phyloP scores from a whole-genome alignment of 345 rosid genomes.

The Gossypium raimondii region DNA sequence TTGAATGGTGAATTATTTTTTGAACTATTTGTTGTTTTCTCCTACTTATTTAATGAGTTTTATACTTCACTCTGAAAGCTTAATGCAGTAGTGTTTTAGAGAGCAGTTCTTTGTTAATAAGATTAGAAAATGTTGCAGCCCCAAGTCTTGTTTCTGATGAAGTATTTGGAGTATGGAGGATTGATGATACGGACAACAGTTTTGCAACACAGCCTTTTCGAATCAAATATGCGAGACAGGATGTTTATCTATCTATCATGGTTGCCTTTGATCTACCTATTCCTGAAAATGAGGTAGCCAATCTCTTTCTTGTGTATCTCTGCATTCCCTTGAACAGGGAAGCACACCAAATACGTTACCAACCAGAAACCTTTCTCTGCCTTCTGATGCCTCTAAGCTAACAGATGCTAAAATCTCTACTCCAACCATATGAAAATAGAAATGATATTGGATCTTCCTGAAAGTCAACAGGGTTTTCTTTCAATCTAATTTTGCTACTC shows the following conservation, averaged over 20 bases:
- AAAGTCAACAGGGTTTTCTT: background rate
- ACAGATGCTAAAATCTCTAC: background rate
- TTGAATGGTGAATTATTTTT: background rate
- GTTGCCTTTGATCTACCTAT: constrained; percentile 67
- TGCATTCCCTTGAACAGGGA: background rate
- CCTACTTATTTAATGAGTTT: background rate
- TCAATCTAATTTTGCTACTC: background rate
- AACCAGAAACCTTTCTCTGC: background rate
- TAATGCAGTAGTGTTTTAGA: background rate
- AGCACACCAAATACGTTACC: background rate
- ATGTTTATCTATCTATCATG: constrained; percentile 71
- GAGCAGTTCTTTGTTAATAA: background rate
- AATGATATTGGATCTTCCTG: background rate
- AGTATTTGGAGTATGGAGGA: constrained; percentile 70
- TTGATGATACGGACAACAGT: constrained; percentile 76
- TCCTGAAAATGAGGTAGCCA: constrained; percentile 49
- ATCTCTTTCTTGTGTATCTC: background rate
- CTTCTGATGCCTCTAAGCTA: background rate
- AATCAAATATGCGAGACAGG: constrained; percentile 90
- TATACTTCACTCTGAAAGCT: background rate
- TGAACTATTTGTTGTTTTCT: background rate
- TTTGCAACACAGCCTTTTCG: constrained; percentile 85
- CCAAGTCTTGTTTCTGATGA: constrained; percentile 56
- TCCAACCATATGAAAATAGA: background rate
- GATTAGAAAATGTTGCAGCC: constrained; percentile 34